Evolutionary conservation across 179 eudicot species (phyloP).

Genomic region (Actinidia arguta): DNA sequence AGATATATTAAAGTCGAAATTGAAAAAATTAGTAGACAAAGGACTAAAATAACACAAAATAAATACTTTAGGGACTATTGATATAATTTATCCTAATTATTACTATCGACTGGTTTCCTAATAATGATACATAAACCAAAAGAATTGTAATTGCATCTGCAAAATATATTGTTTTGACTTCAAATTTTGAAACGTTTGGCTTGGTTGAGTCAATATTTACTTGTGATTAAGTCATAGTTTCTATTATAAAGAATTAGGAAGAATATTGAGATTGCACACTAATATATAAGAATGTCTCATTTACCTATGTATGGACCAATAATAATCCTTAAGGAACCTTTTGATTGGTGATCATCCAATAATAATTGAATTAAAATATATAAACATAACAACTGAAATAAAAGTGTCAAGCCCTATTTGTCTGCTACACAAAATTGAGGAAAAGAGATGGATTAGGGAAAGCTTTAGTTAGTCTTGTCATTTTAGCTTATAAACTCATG

Average conservation of each 20-base stretch:
- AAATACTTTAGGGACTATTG: too few relatives aligned
- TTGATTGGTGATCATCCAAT: background rate
- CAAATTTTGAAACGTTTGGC: background rate
- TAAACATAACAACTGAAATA: background rate
- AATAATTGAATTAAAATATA: background rate
- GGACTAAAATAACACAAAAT: too few relatives aligned
- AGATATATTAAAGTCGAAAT: too few relatives aligned
- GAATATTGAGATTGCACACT: too few relatives aligned
- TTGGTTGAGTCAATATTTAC: background rate
- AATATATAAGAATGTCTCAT: background rate
- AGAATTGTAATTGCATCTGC: background rate
- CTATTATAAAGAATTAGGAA: background rate
- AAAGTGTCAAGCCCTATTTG: background rate
- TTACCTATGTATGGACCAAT: background rate
- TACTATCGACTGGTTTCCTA: slow-evolving; percentile 19
- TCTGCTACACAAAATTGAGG: slow-evolving; percentile 12
- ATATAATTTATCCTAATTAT: too few relatives aligned
- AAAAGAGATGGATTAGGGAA: slow-evolving; percentile 1
- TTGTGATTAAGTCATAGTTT: background rate
- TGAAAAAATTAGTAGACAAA: too few relatives aligned
- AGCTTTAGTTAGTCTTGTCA: slow-evolving; percentile 8
- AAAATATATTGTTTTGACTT: background rate
- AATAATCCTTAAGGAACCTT: background rate
- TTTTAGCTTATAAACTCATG: slow-evolving; percentile 12
- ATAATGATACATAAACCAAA: background rate